A percentile compares a stretch with the other conserved stretches of the same genome.
These are phyloP conservation scores for Daldinia sp. DNA, from an alignment of 2,329 filamentous ascomycete species.

Conservation along the genomic window DNA sequence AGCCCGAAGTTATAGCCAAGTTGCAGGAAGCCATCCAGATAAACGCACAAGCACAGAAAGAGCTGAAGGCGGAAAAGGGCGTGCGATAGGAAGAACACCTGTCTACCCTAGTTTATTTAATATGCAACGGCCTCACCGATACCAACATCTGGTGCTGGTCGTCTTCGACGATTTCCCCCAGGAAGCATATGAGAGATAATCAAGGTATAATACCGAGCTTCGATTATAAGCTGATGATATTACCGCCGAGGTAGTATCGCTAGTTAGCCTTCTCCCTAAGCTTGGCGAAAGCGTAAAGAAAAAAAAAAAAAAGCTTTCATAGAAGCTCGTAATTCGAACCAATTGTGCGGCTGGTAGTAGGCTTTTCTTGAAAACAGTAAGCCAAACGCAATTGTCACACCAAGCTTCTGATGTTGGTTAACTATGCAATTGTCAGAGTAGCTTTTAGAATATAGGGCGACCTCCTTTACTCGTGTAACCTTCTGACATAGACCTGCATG, in stretches of 20 bases:
- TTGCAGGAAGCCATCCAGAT: conserved; percentile 71
- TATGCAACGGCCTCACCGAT: not conserved
- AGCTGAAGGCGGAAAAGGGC: conserved; percentile 52
- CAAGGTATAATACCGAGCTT: not conserved
- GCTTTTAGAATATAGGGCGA: not conserved
- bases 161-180: not conserved
- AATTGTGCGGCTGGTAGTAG: not conserved
- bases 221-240: not conserved
- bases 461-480: not conserved
- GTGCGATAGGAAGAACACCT: conserved; percentile 34
- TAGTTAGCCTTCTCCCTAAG: too few species aligned
- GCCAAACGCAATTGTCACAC: not conserved
- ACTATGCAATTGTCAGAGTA: not conserved
- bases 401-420: not conserved
- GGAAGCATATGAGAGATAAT: not conserved
- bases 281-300: too few species aligned
- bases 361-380: not conserved
- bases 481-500: not conserved
- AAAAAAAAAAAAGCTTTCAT: too few species aligned
- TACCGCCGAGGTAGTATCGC: not conserved
- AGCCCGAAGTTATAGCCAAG: conserved; percentile 69
- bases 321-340: too few species aligned
- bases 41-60: conserved; percentile 65
- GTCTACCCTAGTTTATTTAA: not conserved
- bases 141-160: not conserved